A percentile compares a stretch with the other conserved stretches of the same genome.
phyloP scores from a whole-genome alignment of 768 basidiomycete species.

The Brasilioporus rufonigricans region DNA sequence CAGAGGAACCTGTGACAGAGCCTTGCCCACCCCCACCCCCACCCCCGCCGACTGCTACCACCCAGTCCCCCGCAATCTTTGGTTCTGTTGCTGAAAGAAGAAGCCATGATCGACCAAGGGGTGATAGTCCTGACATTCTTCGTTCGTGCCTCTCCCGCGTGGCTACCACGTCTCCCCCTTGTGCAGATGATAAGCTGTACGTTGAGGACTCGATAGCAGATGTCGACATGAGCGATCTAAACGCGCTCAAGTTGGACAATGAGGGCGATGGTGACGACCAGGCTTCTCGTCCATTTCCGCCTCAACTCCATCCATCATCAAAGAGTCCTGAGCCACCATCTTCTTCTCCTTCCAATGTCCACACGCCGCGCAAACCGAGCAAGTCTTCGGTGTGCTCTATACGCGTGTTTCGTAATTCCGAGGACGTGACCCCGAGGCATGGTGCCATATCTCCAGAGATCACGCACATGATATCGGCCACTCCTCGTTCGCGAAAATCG shows the following conservation, averaged over 20 bases:
- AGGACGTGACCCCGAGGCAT: slow-evolving; percentile 2
- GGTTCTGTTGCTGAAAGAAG: slow-evolving; percentile 7
- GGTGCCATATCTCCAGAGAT: slow-evolving; percentile 39
- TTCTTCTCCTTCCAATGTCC: slow-evolving; percentile 19
- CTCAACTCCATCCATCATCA: slow-evolving; percentile 18
- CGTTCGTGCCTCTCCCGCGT: slow-evolving; percentile 18
- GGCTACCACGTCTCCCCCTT: not conserved
- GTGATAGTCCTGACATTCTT: slow-evolving; percentile 23
- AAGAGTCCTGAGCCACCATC: slow-evolving; percentile 3
- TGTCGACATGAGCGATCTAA: slow-evolving; percentile 33
- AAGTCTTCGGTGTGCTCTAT: slow-evolving; percentile 10
- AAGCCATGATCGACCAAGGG: slow-evolving; percentile 8
- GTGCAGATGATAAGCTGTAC: slow-evolving; percentile 1
- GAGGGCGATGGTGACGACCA: slow-evolving; percentile 26
- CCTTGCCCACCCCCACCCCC: not conserved
- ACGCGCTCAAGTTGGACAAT: slow-evolving; percentile 27
- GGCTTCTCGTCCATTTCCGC: slow-evolving; percentile 22
- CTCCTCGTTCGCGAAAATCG: slow-evolving; percentile 35
- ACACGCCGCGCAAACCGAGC: slow-evolving; percentile 23
- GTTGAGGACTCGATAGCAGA: slow-evolving; percentile 27
- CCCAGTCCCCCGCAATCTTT: slow-evolving; percentile 3
- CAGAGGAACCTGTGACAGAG: slow-evolving; percentile 14
- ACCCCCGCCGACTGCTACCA: not conserved
- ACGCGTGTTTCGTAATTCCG: slow-evolving; percentile 12
- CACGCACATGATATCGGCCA: slow-evolving; percentile 37